These are phyloP conservation scores for Acacia melanoxylon DNA, from an alignment of 306 rosid genomes.

Conservation along the genomic window DNA sequence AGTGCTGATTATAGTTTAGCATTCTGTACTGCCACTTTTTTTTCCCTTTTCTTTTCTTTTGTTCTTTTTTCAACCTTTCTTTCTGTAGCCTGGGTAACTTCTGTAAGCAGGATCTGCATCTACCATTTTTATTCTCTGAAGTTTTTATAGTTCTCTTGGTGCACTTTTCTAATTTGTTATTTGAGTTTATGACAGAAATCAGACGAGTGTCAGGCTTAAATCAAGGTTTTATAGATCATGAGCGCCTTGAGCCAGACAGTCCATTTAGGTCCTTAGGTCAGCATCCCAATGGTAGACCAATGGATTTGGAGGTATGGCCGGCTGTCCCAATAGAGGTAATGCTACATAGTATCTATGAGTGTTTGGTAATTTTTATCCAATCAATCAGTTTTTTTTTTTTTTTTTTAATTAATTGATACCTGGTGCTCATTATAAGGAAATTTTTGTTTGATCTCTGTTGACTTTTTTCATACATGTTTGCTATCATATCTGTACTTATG, in stretches of 20 bases:
- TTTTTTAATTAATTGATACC: neutral
- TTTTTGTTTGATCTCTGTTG: neutral
- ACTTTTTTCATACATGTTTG: neutral
- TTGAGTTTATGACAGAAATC: constrained; percentile 56
- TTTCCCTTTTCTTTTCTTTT: neutral
- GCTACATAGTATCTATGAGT: neutral
- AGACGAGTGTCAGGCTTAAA: constrained; percentile 61
- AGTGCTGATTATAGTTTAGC: neutral
- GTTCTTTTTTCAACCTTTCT: neutral
- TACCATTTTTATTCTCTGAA: constrained; percentile 12
- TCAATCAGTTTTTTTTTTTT: neutral
- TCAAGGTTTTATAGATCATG: constrained; percentile 64
- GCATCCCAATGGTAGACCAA: constrained; percentile 55
- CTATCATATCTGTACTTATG: neutral
- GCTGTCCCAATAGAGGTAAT: constrained; percentile 65
- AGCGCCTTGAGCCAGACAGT: constrained; percentile 69
- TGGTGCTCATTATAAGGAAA: neutral
- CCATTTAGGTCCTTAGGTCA: constrained; percentile 66
- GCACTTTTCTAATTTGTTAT: constrained; percentile 4
- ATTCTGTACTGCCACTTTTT: neutral
- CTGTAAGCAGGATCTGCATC: constrained; percentile 1
- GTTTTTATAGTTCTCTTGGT: constrained; percentile 1
- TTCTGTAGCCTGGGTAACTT: constrained; percentile 1
- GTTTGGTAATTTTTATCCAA: neutral
- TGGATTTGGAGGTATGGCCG: constrained; percentile 84